Evolutionary conservation across 1,139 yeast genomes (phyloP).

Genomic region (Diutina pseudorugosa): DNA sequence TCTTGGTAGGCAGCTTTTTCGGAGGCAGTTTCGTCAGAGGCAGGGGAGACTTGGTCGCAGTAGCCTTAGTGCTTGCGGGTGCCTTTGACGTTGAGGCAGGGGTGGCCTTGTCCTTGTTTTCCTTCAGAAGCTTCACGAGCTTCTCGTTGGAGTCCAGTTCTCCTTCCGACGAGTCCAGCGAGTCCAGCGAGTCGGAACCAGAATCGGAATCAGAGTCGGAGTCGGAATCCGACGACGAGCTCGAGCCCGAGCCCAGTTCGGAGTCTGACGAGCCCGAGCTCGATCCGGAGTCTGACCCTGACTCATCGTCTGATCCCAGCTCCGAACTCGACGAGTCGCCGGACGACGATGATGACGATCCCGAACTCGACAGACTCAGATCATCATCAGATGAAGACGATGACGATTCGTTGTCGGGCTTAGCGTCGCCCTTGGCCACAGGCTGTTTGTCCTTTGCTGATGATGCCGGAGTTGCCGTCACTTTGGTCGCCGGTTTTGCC

Average conservation of each 20-base stretch:
- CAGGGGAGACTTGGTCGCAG: not conserved
- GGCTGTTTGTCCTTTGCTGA: not conserved
- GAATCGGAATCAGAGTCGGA: no score
- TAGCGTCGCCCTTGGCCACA: not conserved
- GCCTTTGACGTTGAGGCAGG: not conserved
- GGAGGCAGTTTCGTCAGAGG: no score
- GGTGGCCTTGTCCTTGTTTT: no score
- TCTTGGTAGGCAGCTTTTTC: no score
- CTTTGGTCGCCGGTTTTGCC: not conserved
- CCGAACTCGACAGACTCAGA: not conserved
- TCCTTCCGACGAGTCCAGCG: not conserved
- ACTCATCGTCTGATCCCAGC: not conserved
- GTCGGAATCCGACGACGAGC: no score
- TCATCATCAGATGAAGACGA: not conserved
- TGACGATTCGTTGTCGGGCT: not conserved
- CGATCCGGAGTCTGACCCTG: not conserved
- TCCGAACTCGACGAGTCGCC: not conserved
- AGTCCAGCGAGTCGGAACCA: not conserved
- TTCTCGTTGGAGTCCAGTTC: not conserved
- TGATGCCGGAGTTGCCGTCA: not conserved
- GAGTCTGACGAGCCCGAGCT: not conserved
- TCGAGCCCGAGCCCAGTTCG: no score
- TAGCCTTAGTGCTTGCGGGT: not conserved
- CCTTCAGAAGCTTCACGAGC: not conserved
- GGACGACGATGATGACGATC: not conserved